These are phyloP conservation scores for Lecanicillium sp. DNA, from an alignment of 2,329 filamentous ascomycete species.

Conservation along the genomic window DNA sequence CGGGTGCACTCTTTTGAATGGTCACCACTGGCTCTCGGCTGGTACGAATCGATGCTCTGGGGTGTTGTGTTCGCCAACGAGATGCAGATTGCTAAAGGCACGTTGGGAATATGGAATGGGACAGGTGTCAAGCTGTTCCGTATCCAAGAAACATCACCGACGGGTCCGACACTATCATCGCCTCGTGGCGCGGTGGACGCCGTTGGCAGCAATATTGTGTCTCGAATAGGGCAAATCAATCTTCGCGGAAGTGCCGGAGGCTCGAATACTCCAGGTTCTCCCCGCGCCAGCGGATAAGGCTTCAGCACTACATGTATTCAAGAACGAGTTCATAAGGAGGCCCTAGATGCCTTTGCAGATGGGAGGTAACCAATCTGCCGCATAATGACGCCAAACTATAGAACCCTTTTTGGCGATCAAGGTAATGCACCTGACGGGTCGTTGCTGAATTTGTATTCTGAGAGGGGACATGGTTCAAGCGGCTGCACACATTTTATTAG, in stretches of 20 bases:
- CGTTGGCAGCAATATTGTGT: constrained; percentile 82
- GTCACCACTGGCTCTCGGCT: constrained; percentile 81
- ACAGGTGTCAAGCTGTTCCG: constrained; percentile 82
- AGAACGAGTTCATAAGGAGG: no score
- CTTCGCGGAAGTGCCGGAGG: constrained; percentile 39
- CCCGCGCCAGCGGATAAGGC: no score
- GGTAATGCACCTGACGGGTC: no score
- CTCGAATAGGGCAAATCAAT: constrained; percentile 75
- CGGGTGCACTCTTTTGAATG: constrained; percentile 89
- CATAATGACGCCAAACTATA: no score
- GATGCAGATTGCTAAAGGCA: constrained; percentile 78
- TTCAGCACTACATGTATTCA: no score
- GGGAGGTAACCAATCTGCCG: no score
- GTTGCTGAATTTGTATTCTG: no score
- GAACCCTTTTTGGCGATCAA: no score
- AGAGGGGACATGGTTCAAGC: no score
- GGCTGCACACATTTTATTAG: no score
- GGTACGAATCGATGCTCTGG: constrained; percentile 95
- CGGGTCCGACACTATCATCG: constrained; percentile 72
- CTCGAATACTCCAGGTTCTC: not conserved
- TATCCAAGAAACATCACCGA: constrained; percentile 74
- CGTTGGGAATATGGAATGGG: constrained; percentile 89
- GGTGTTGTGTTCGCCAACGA: constrained; percentile 86
- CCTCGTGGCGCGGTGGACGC: constrained; percentile 89
- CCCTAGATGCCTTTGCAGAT: no score